Percentiles rank a stretch among this genome's conserved stretches.
Conservation (phyloP, 73 alveolate species). For the Paramecium bursaria region DNA sequence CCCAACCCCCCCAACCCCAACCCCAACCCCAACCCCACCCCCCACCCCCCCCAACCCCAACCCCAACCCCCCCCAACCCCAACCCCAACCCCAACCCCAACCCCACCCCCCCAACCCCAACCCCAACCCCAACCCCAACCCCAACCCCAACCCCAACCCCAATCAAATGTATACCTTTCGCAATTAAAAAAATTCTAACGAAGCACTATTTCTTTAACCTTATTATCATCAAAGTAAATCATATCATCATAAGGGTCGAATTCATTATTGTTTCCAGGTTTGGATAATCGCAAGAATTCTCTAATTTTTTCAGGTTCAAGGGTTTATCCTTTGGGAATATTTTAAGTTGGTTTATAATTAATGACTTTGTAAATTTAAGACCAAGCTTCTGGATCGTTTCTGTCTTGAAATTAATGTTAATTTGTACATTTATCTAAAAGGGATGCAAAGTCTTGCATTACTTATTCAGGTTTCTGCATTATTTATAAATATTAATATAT, state of each 20-base stretch:
- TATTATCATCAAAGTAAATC: constrained; percentile 68
- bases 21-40: too few species aligned
- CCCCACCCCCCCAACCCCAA: too few species aligned
- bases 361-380: constrained; percentile 66
- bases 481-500: constrained; percentile 25
- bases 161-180: too few species aligned
- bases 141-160: too few species aligned
- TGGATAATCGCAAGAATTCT: constrained; percentile 63
- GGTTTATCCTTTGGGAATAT: constrained; percentile 59
- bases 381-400: constrained; percentile 70
- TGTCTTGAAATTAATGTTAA: constrained; percentile 11
- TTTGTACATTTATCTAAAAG: constrained; percentile 40
- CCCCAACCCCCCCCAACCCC: too few species aligned
- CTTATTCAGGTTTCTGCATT: constrained; percentile 61
- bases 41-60: too few species aligned
- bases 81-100: too few species aligned
- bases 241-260: constrained; percentile 71
- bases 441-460: constrained; percentile 53
- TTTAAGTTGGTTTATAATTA: constrained; percentile 67
- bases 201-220: constrained; percentile 66
- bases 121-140: too few species aligned
- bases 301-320: constrained; percentile 60
- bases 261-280: constrained; percentile 69
- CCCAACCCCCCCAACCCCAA: too few species aligned
- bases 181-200: constrained; percentile 66